Percentiles rank a stretch among this genome's conserved stretches.
These are phyloP conservation scores for Guillardia theta DNA, from an alignment of 78 protist genomes.

Conservation along the genomic window DNA sequence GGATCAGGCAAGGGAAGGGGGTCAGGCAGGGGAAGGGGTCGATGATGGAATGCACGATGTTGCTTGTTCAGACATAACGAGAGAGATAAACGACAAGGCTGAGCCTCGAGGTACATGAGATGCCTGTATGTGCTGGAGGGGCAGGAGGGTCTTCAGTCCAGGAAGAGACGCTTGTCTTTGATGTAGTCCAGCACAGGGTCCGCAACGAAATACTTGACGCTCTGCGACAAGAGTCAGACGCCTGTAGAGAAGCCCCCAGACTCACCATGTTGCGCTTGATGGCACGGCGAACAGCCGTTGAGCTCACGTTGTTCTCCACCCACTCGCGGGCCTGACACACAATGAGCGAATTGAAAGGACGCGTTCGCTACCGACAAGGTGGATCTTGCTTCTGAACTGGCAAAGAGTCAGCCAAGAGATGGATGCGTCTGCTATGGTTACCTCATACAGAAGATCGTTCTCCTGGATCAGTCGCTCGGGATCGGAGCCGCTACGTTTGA, in stretches of 20 bases:
- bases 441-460: not conserved
- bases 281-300: slow-evolving; percentile 2
- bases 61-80: too few species aligned
- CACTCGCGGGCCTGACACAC: too few species aligned
- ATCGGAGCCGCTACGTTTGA: not conserved
- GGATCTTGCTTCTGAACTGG: not conserved
- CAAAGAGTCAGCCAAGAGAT: not conserved
- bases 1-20: too few species aligned
- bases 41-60: too few species aligned
- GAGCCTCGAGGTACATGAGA: too few species aligned
- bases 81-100: too few species aligned
- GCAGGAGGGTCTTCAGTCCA: not conserved
- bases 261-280: not conserved
- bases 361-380: too few species aligned
- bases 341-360: too few species aligned
- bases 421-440: too few species aligned
- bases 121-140: too few species aligned
- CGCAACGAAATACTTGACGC: not conserved
- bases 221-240: not conserved
- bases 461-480: not conserved
- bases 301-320: not conserved
- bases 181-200: not conserved
- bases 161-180: not conserved
- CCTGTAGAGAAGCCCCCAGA: too few species aligned
- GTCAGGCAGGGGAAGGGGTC: too few species aligned